Conservation (phyloP, 257 asterid genomes). For the Petunia secreta region DNA sequence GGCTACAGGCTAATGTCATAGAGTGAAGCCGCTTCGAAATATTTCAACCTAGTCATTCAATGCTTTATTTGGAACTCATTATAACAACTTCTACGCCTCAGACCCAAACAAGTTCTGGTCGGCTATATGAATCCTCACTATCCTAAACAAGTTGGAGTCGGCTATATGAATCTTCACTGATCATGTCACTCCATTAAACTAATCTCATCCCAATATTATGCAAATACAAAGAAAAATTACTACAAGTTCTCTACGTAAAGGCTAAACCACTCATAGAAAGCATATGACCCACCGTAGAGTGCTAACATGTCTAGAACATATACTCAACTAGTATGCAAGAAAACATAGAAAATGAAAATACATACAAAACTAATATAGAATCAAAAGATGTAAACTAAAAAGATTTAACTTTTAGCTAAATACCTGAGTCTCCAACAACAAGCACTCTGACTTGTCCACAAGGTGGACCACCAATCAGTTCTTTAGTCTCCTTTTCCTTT, state of each 20-base stretch:
- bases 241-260: too few relatives aligned
- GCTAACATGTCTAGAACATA: too few relatives aligned
- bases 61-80: background rate
- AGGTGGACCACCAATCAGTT: conserved; percentile 83
- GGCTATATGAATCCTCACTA: too few relatives aligned
- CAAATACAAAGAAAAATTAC: too few relatives aligned
- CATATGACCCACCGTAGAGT: too few relatives aligned
- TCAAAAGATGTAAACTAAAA: background rate
- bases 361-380: background rate
- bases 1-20: background rate
- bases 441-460: conserved; percentile 95
- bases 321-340: too few relatives aligned
- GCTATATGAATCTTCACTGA: too few relatives aligned
- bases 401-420: background rate
- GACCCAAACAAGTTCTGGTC: too few relatives aligned
- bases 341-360: background rate
- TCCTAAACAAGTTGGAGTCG: too few relatives aligned
- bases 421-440: conserved; percentile 95
- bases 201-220: too few relatives aligned
- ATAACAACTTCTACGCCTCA: background rate
- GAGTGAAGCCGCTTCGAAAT: background rate
- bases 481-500: conserved; percentile 66
- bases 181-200: too few relatives aligned
- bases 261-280: too few relatives aligned
- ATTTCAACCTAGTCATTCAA: background rate